A percentile compares a stretch with the other conserved stretches of the same genome.
These are phyloP conservation scores for Suillus weaverae DNA, from an alignment of 768 basidiomycete species.

Conservation along the genomic window DNA sequence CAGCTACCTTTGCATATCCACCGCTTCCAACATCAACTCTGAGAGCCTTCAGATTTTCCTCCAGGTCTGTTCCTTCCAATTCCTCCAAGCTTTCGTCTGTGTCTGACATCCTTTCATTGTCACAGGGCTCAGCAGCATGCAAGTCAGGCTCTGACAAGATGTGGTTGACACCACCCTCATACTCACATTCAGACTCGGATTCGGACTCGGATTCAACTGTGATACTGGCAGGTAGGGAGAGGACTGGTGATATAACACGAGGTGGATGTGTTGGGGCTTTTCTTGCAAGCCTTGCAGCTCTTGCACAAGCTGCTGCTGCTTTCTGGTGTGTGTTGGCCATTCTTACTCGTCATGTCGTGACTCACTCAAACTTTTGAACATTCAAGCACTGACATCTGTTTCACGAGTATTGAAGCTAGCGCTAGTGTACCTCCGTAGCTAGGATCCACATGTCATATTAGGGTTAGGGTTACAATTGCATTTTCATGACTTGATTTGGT, in stretches of 20 bases:
- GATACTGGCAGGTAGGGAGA: too few relatives aligned
- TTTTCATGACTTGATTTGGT: background rate
- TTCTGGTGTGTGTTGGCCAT: background rate
- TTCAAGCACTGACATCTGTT: background rate
- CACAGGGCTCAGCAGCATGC: background rate
- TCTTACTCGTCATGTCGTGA: background rate
- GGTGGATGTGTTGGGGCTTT: background rate
- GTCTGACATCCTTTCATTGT: conserved; percentile 2
- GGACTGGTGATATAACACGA: background rate
- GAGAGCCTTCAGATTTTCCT: background rate
- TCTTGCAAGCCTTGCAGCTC: background rate
- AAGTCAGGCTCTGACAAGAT: background rate
- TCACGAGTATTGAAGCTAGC: background rate
- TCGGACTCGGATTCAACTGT: background rate
- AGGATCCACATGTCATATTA: background rate
- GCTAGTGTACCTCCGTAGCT: background rate
- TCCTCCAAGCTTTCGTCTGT: conserved; percentile 1
- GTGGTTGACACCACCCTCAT: background rate
- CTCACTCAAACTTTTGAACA: background rate
- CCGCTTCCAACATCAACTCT: background rate
- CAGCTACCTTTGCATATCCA: background rate
- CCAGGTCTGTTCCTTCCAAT: conserved; percentile 7
- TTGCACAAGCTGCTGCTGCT: conserved; percentile 5
- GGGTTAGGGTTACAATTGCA: background rate
- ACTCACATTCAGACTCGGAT: background rate